Evolutionary conservation across 345 rosid genomes (phyloP), one percentile per base, ranked within the genome.

Genomic region (Eutrema heterophyllum): DNA sequence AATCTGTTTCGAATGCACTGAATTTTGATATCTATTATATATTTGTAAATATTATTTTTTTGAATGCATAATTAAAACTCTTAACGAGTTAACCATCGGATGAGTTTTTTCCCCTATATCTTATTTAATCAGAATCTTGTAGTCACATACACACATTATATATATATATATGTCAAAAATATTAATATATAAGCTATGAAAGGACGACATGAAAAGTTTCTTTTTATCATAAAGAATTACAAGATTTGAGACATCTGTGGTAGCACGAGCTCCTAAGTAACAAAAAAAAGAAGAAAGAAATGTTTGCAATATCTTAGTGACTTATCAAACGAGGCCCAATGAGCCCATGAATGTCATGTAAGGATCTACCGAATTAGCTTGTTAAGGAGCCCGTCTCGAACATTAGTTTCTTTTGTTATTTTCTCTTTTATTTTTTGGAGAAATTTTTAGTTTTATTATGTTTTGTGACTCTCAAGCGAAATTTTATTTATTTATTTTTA

Each of bases 351-450:
- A 46, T 48, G 10, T 48, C 30, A 46, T 62, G 7, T 5, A 41
- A 33, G 12, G 29, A 7, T 38, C 15, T 21, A 35, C 40, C 5
- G 39, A 18, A 50, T 35, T n/a, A 16, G 61, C 52, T 71, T 12
- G 7, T 24, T 41, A 30, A 55, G 21, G 55, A 64, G 69, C 76
- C 76, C 68, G 10, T 50, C 9, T 70, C 4, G 1, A 51, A 61
- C 38, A 26, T 9, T 16, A 48, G 30, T 29, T 8, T 7, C 2
- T 21, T 36, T 36, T 1, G 39, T 36, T 36, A 8, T 36, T 8
- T 36, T 21, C 24, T 21, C 24, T 21, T 21, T 21, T 21, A 21
- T 21, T 21, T 21, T 21, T 21, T 21, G 24, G 24, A 21, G 24
- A 21, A 21, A 21, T 21, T 21, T 21, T 21, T 21, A 21, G 24